Base-by-base conservation (phyloP, 2,329 filamentous ascomycete genomes). In the Lachnellula hyalina region DNA sequence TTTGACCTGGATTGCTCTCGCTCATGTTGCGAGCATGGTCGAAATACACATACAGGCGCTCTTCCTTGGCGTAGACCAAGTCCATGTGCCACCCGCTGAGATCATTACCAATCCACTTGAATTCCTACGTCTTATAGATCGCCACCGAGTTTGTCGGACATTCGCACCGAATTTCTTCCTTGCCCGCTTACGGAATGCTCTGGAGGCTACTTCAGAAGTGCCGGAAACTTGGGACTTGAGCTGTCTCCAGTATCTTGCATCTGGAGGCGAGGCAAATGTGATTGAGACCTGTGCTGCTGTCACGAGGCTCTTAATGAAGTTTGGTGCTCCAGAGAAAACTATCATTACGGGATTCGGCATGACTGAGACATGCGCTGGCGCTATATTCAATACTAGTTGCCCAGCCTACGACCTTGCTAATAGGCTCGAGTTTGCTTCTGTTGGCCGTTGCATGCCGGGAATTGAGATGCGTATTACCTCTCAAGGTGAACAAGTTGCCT, bases 321-420 rank as follows among this genome's bases (percentile, higher is more conserved):
- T 68, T 53, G 69, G 72, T 4, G 71, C 71, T 1, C 66, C 60
- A 0, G 17, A n/a, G 0, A 62, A 70, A 6, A 67, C 74, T 6
- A 69, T 79, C 15, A 59, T 56, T 2, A 69, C 76, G 0, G 75
- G 72, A 0, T 79, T 75, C 41, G 74, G 77, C 8, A 76, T 79
- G 75, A 80, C 77, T 0, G 78, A 81, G 66, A 81, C 77, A 0
- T 81, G 77, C 58, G 77, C 76, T 0, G 77, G 77, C 0, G 59
- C 68, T 3, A 77, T 79, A 19, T 79, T 70, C 47, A 63, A 55
- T 67, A 35, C 59, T 0, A 50, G 68, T 0, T 77, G 72, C 49
- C 77, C 78, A 0, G 38, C 49, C 0, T 73, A 72, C 51, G 77
- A 79, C 51, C 19, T 71, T 0, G 47, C 56, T 0, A 52, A 62